Conservation (phyloP, 2,329 filamentous ascomycete genomes). For the Bimuria novae-zelandiae region DNA sequence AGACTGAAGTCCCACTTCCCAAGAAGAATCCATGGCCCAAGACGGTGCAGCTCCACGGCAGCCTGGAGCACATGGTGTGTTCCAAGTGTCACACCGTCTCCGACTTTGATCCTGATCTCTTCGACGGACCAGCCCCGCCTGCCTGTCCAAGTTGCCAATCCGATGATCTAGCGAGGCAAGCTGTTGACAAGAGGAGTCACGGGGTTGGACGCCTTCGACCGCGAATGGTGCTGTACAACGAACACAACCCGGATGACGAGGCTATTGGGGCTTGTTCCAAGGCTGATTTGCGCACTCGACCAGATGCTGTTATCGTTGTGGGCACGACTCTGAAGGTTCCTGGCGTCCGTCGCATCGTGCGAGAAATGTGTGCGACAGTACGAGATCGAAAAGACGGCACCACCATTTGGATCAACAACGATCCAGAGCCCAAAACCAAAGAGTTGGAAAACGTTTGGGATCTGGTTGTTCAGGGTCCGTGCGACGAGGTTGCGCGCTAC, state of each 20-base stretch:
- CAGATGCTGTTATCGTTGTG: constrained; percentile 91
- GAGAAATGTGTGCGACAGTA: constrained; percentile 88
- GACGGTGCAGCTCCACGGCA: constrained; percentile 91
- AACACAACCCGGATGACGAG: constrained; percentile 94
- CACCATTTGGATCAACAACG: constrained; percentile 93
- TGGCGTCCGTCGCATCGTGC: constrained; percentile 84
- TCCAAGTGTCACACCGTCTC: constrained; percentile 83
- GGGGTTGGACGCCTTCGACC: constrained; percentile 89
- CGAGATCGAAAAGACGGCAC: constrained; percentile 80
- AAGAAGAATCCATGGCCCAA: constrained; percentile 89
- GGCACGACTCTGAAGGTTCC: constrained; percentile 96
- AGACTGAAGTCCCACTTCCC: constrained; percentile 79
- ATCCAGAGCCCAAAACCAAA: constrained; percentile 77
- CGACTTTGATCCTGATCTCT: constrained; percentile 77
- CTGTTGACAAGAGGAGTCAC: constrained; percentile 86
- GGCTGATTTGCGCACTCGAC: constrained; percentile 81
- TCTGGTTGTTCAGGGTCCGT: constrained; percentile 81
- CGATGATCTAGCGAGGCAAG: constrained; percentile 75
- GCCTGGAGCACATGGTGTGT: constrained; percentile 94
- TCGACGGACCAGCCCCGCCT: constrained; percentile 82
- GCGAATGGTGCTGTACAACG: constrained; percentile 95
- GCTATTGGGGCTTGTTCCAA: constrained; percentile 90
- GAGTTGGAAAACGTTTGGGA: constrained; percentile 96
- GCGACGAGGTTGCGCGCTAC: constrained; percentile 81
- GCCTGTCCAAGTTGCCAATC: constrained; percentile 75